These are phyloP conservation scores for Trichosporon ovoides DNA, from an alignment of 1,284 basidiomycete species.

Conservation along the genomic window DNA sequence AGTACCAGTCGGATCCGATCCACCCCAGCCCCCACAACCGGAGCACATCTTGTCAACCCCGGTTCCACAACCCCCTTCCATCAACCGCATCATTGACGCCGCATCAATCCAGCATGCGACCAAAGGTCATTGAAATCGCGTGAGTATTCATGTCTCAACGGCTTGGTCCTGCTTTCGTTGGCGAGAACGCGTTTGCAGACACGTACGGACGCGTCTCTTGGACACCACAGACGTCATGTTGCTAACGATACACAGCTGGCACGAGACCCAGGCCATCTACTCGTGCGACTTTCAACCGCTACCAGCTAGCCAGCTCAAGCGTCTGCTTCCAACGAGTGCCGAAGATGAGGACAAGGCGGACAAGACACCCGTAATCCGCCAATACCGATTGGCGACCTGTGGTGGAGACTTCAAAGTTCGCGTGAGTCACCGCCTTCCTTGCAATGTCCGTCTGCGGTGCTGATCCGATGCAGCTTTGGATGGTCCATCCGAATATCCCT, in stretches of 20 bases:
- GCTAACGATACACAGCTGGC: constrained; percentile 57
- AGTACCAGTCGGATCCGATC: constrained; percentile 1
- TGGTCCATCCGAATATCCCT: constrained; percentile 83
- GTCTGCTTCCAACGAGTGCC: constrained; percentile 42
- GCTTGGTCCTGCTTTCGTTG: background rate
- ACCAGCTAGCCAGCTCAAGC: constrained; percentile 49
- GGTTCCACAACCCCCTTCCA: background rate
- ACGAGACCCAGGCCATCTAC: constrained; percentile 85
- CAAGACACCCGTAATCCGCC: constrained; percentile 36
- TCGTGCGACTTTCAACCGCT: constrained; percentile 86
- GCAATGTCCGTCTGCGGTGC: constrained; percentile 4
- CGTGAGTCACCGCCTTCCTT: constrained; percentile 56
- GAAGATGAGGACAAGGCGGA: constrained; percentile 30
- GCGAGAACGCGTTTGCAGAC: background rate
- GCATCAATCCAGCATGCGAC: constrained; percentile 34
- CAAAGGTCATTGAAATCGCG: constrained; percentile 49
- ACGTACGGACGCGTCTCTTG: background rate
- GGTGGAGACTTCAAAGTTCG: constrained; percentile 96
- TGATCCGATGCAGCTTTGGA: constrained; percentile 67
- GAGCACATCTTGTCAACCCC: background rate
- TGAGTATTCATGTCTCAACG: constrained; percentile 20
- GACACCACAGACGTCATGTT: background rate
- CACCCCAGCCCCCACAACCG: background rate
- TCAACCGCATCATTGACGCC: background rate
- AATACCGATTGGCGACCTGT: constrained; percentile 86